Base-by-base conservation (phyloP, 495 filamentous ascomycete species). In the Rostrohypoxylon terebratum region DNA sequence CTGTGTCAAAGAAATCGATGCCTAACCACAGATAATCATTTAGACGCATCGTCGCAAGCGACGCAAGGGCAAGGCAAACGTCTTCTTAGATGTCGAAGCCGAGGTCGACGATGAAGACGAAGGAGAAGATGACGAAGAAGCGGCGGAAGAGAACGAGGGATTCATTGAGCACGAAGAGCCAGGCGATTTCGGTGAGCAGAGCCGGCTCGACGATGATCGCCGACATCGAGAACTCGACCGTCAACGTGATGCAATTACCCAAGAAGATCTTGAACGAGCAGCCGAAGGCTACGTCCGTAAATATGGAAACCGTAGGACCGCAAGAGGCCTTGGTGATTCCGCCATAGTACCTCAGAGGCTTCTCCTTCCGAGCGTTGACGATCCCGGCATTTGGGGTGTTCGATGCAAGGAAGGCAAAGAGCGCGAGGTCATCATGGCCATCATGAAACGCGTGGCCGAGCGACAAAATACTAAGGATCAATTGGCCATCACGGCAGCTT, bases 61-160 rank as follows among this genome's bases (percentile, higher is more conserved):
- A 50, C 85, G 86, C 77, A 89, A 87, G 77, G 88, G 90, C 68
- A 87, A 85, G 60, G 86, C 92, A 59, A 90, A 92, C 69, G 86
- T 89, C 55, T 98, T 97, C 88, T 86, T 99, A 81, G 96, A 99
- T 86, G 91, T 92, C 69, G 96, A 98, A 83, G 95, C 95, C 75
- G 96, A 97, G 81, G 95, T 98, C 63, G 95, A 97, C 69, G 95
- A 92, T 60, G 95, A 99, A 53, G 95, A 98, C 62, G 95, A 97
- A 55, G 91, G 89, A 66, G 93, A 94, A 59, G 93, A 91, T 54
- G 91, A 93, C 44, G 90, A 96, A 65, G 94, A 96, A 36, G 94
- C 97, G n/a, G 89, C 92, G 63, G 91, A 93, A 66, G 92, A 92
- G 66, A 84, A 92, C 67, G 90, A 89, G 38, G 96, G 93, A 58